phyloP scores from a whole-genome alignment of 768 basidiomycete genomes.

The Chalciporus piperatus region DNA sequence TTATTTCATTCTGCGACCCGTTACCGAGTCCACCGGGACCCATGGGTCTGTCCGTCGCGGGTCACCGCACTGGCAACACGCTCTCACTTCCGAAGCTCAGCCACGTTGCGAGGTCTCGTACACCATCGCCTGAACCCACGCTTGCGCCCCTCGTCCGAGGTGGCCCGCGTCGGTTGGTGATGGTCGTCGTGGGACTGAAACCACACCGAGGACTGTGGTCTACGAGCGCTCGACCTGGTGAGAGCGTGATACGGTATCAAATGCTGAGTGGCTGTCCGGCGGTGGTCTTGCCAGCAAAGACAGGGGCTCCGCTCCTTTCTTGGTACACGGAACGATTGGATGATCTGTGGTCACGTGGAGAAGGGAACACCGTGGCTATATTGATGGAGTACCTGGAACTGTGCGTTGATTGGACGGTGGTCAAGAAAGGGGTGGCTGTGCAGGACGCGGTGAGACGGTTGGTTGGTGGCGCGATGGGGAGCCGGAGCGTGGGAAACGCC shows the following conservation, averaged over 20 bases:
- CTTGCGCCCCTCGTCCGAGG: slow-evolving; percentile 44
- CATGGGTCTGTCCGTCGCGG: too few relatives aligned
- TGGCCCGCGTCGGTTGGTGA: slow-evolving; percentile 52
- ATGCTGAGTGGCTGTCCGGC: slow-evolving; percentile 61
- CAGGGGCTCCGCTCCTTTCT: slow-evolving; percentile 59
- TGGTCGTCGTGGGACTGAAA: slow-evolving; percentile 55
- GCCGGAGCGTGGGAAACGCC: not conserved
- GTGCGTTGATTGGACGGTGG: slow-evolving; percentile 54
- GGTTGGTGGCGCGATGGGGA: too few relatives aligned
- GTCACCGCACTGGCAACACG: too few relatives aligned
- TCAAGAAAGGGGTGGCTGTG: slow-evolving; percentile 38
- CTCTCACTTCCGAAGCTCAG: slow-evolving; percentile 35
- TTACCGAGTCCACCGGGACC: slow-evolving; percentile 11
- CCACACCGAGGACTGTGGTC: slow-evolving; percentile 62
- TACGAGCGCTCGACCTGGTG: slow-evolving; percentile 53
- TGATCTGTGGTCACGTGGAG: slow-evolving; percentile 41
- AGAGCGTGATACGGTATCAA: slow-evolving; percentile 62
- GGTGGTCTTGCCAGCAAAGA: slow-evolving; percentile 55
- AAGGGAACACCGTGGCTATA: slow-evolving; percentile 34
- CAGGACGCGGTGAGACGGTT: slow-evolving; percentile 47
- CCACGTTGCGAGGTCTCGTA: slow-evolving; percentile 44
- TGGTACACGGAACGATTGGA: slow-evolving; percentile 63
- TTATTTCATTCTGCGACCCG: slow-evolving; percentile 44
- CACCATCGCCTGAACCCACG: slow-evolving; percentile 49
- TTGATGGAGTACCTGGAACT: slow-evolving; percentile 58